A percentile compares a stretch with the other conserved stretches of the same genome.
These are phyloP conservation scores for Aspergillus oerlinghausenensis DNA, from an alignment of 2,329 filamentous ascomycete genomes.

Conservation along the genomic window DNA sequence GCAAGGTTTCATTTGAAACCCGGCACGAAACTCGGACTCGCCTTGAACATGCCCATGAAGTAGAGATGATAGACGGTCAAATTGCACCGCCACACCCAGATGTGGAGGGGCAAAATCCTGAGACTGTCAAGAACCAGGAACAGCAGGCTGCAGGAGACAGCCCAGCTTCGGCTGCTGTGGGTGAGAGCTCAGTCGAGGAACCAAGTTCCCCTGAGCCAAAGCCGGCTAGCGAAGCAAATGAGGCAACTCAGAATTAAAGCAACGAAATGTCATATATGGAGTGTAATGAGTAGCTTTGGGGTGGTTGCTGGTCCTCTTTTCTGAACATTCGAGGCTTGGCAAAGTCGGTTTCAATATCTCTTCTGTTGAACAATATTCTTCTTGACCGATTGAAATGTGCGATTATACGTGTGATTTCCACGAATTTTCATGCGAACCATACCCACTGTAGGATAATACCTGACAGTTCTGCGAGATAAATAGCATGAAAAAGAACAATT, in stretches of 20 bases:
- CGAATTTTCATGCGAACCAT: not conserved
- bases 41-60: conserved; percentile 70
- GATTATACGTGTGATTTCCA: conserved; percentile 15
- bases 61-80: conserved; percentile 44
- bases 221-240: conserved; percentile 45
- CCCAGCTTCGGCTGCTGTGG: conserved; percentile 38
- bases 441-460: conserved; percentile 2
- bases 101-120: conserved; percentile 54
- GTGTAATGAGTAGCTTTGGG: conserved; percentile 16
- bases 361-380: conserved; percentile 9
- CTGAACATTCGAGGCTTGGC: not conserved
- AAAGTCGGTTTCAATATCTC: conserved; percentile 14
- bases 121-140: conserved; percentile 45
- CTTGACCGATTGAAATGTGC: conserved; percentile 15
- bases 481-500: conserved; percentile 12
- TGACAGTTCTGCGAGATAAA: not conserved
- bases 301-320: conserved; percentile 3
- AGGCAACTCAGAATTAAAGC: conserved; percentile 37
- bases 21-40: conserved; percentile 92
- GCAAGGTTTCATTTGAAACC: conserved; percentile 93
- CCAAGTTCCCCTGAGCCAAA: conserved; percentile 37
- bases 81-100: conserved; percentile 53
- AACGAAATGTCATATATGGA: conserved; percentile 1
- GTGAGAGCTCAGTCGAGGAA: conserved; percentile 34
- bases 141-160: conserved; percentile 32